A percentile compares a stretch with the other conserved stretches of the same genome.
phyloP scores from a whole-genome alignment of 805 yeast species.

The baker's yeast (Saccharomyces cerevisiae) region DNA sequence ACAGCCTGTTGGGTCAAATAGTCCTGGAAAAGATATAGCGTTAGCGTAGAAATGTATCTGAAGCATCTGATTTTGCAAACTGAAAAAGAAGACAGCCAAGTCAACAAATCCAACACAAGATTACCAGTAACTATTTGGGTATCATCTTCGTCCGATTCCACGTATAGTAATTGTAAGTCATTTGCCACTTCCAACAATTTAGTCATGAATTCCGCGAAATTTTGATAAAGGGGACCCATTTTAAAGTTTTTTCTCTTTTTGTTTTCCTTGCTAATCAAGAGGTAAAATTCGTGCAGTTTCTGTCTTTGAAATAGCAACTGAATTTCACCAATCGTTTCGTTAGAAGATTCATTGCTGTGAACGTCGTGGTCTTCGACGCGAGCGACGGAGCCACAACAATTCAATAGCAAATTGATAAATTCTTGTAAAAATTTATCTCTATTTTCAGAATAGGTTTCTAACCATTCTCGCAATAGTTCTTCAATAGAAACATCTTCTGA shows the following conservation, averaged over 20 bases:
- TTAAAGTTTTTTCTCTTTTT: constrained; percentile 35
- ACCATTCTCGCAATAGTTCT: constrained; percentile 50
- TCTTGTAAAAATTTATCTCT: constrained; percentile 46
- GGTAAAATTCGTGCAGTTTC: constrained; percentile 60
- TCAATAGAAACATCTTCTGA: constrained; percentile 41
- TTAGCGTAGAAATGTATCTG: constrained; percentile 55
- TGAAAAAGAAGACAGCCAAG: constrained; percentile 72
- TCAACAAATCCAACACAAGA: constrained; percentile 41
- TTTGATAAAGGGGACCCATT: constrained; percentile 37
- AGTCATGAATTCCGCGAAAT: constrained; percentile 48
- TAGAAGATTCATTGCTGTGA: constrained; percentile 56
- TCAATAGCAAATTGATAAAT: constrained; percentile 58
- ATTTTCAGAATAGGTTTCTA: constrained; percentile 41
- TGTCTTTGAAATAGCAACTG: constrained; percentile 55
- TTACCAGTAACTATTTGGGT: constrained; percentile 13
- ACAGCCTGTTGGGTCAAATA: constrained; percentile 45
- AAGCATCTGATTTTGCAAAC: constrained; percentile 63
- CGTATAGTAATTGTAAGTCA: constrained; percentile 54
- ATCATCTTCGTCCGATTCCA: constrained; percentile 24
- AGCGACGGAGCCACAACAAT: constrained; percentile 64
- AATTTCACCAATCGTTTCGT: constrained; percentile 65
- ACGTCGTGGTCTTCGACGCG: constrained; percentile 71
- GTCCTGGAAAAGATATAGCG: constrained; percentile 53
- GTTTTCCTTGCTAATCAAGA: constrained; percentile 42
- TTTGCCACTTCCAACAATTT: constrained; percentile 45